Conservation (phyloP, 1,139 yeast species). For the Zygoascus meyerae region DNA sequence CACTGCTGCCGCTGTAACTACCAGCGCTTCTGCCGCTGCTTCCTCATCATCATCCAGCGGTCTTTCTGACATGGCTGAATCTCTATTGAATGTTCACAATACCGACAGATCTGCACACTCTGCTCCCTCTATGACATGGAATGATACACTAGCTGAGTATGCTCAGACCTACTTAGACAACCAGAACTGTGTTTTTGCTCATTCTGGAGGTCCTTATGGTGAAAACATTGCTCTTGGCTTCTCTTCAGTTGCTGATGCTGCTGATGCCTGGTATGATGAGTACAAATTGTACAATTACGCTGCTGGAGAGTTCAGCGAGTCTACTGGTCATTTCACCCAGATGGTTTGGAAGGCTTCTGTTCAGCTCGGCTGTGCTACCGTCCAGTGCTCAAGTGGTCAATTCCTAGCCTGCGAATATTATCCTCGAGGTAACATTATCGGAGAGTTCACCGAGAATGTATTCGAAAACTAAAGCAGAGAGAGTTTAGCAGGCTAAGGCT, state of each 20-base stretch:
- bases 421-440: conserved; percentile 37
- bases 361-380: conserved; percentile 68
- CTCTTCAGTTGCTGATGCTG: conserved; percentile 52
- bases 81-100: conserved; percentile 56
- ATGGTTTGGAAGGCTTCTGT: conserved; percentile 72
- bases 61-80: conserved; percentile 21
- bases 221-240: conserved; percentile 82
- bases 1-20: conserved; percentile 11
- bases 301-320: conserved; percentile 37
- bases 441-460: conserved; percentile 49
- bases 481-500: not conserved
- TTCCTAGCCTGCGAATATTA: conserved; percentile 38
- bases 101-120: conserved; percentile 60
- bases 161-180: conserved; percentile 59
- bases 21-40: conserved; percentile 7
- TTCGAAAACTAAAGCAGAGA: not conserved
- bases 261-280: conserved; percentile 82
- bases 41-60: not conserved
- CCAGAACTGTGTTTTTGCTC: conserved; percentile 67
- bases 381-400: conserved; percentile 27
- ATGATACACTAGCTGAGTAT: conserved; percentile 50
- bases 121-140: conserved; percentile 61
- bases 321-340: conserved; percentile 77
- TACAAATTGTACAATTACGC: conserved; percentile 47
- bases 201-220: conserved; percentile 77